Evolutionary conservation across 1,139 yeast genomes (phyloP), one percentile per base, ranked within the genome.

Genomic region (Taphrina confusa): DNA sequence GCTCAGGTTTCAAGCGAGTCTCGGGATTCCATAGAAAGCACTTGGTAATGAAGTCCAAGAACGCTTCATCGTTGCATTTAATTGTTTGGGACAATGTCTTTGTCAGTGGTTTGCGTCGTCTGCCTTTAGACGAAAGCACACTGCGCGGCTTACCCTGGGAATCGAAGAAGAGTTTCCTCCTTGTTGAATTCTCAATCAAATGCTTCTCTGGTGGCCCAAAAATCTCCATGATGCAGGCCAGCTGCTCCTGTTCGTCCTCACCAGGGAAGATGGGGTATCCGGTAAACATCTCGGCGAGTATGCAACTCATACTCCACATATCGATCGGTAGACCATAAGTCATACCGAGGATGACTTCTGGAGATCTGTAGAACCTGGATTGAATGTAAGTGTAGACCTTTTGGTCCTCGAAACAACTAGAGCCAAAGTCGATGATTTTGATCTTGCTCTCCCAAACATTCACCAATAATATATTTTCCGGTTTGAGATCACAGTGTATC

Each of bases 341-440:
- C 62, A 89, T 83, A 1, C 96, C 96, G n/a, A 88, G 68, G 40
- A 87, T 75, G 2, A 89, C 90, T 70, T 89, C 96, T 0, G 96
- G 90, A 14, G 88, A 88, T 64, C 99, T 78, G 73, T 94, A 94
- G 71, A 92, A 94, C 62, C 99, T 78, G 4, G 96, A 89, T 71
- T 94, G 99, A 64, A 94, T 90, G 71, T 94, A 94, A 0, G 97
- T 88, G 74, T 89, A 92, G 2, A 91, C 78, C 0, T 95, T 87
- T 68, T 89, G 92, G 57, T 88, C 76, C 63, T 92, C 95, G 69
- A 87, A 91, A 72, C 98, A 92, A 0, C 98, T 95, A 6, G 94
- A 83, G 0, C 99, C 99, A 75, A 94, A 94, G 74, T 94, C 99
- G 68, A 94, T 90, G 46, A 94, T 87, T 71, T 91, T 92, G 62